These are phyloP conservation scores for Coprinopsis cinerea DNA, from an alignment of 768 basidiomycete genomes.

Conservation along the genomic window DNA sequence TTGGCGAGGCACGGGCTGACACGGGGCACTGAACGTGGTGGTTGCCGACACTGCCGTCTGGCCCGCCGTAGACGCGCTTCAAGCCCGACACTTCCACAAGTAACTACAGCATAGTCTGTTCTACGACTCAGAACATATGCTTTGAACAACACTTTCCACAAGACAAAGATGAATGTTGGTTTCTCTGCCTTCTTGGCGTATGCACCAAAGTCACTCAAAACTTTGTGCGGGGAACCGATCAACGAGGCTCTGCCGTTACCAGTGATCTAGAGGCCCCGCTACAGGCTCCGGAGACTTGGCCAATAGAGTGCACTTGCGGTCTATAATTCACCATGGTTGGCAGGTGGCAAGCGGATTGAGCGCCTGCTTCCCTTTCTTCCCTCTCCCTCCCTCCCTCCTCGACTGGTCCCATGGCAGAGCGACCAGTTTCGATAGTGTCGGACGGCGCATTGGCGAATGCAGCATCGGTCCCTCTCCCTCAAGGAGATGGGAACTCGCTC, in stretches of 20 bases:
- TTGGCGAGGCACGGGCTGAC: too few species aligned
- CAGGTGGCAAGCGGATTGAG: not conserved
- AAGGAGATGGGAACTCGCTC: conserved; percentile 13
- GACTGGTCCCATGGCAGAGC: conserved; percentile 11
- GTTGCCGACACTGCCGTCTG: too few species aligned
- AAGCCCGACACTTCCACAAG: too few species aligned
- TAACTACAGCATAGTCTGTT: too few species aligned
- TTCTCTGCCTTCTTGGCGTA: too few species aligned
- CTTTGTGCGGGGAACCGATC: not conserved
- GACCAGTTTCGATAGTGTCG: conserved; percentile 13
- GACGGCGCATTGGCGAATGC: conserved; percentile 13
- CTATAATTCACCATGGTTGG: not conserved
- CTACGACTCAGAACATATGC: too few species aligned
- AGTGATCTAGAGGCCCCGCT: not conserved
- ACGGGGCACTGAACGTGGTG: too few species aligned
- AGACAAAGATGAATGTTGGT: too few species aligned
- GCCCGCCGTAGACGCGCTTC: too few species aligned
- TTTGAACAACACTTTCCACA: too few species aligned
- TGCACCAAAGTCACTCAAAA: too few species aligned
- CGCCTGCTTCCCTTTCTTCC: conserved; percentile 6
- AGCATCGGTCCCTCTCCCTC: conserved; percentile 18
- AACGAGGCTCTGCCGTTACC: too few species aligned
- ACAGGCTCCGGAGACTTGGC: not conserved
- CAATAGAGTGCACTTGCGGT: not conserved
- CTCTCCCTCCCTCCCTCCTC: conserved; percentile 2